phyloP scores from a whole-genome alignment of 2,329 filamentous ascomycete genomes.

The Camillea tinctor region DNA sequence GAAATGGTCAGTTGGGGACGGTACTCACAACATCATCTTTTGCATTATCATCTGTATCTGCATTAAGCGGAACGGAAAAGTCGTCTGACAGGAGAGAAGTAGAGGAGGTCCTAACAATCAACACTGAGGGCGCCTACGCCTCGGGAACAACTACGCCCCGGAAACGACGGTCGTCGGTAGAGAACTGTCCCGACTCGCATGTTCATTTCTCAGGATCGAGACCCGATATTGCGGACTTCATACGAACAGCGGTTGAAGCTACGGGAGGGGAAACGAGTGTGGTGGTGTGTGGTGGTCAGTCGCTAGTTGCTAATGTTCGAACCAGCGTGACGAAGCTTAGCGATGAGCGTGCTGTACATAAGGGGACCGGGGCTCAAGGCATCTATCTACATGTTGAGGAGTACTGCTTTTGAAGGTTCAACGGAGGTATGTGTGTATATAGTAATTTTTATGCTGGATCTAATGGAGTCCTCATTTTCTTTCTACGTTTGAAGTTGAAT shows the following conservation, averaged over 20 bases:
- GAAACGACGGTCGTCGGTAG: slow-evolving; percentile 19
- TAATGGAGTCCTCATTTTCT: no score
- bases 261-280: slow-evolving; percentile 62
- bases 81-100: slow-evolving; percentile 5
- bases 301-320: slow-evolving; percentile 51
- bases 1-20: slow-evolving; percentile 27
- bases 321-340: slow-evolving; percentile 56
- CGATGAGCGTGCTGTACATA: slow-evolving; percentile 62
- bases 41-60: slow-evolving; percentile 14
- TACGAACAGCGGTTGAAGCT: slow-evolving; percentile 53
- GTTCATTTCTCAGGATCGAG: slow-evolving; percentile 46
- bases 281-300: slow-evolving; percentile 58
- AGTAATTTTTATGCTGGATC: no score
- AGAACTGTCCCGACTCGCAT: slow-evolving; percentile 36
- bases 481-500: no score
- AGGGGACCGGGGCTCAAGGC: slow-evolving; percentile 62
- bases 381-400: slow-evolving; percentile 61
- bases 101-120: slow-evolving; percentile 15
- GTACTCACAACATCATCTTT: slow-evolving; percentile 14
- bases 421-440: no score
- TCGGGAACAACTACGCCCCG: slow-evolving; percentile 9
- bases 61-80: slow-evolving; percentile 24
- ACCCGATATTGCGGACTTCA: slow-evolving; percentile 51
- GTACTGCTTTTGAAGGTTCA: slow-evolving; percentile 47
- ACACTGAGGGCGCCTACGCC: slow-evolving; percentile 24